Evolutionary conservation across 305 asterid genomes (phyloP).

Genomic region (Fraxinus greggii): DNA sequence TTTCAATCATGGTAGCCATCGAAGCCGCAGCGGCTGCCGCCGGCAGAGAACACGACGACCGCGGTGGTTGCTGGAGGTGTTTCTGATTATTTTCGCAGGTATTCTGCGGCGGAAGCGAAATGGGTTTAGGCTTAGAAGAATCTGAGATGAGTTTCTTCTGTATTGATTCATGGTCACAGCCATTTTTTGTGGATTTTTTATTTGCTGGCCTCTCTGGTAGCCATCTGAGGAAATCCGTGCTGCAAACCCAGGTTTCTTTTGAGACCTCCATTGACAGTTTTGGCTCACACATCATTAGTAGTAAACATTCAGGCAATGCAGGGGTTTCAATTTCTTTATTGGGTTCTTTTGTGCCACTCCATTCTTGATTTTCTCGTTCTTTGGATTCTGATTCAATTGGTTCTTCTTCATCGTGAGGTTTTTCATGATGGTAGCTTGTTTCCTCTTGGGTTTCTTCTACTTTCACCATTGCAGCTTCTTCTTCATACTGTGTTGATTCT

Average conservation of each 20-base stretch:
- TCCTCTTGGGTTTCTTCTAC: background rate
- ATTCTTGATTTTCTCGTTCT: constrained; percentile 9
- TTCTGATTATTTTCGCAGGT: no score
- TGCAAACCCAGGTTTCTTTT: constrained; percentile 94
- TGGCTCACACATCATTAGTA: constrained; percentile 94
- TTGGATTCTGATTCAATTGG: background rate
- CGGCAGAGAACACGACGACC: no score
- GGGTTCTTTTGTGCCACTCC: background rate
- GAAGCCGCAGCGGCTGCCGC: no score
- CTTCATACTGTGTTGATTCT: background rate
- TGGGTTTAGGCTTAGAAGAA: background rate
- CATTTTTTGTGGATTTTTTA: background rate
- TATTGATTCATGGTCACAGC: background rate
- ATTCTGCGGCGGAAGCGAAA: no score
- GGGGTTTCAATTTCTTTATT: constrained; percentile 19
- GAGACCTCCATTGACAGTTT: constrained; percentile 93
- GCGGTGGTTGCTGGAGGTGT: no score
- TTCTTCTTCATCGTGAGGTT: background rate
- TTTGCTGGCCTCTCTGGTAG: constrained; percentile 42
- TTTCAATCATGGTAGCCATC: no score
- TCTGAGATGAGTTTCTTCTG: background rate
- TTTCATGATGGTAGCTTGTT: background rate
- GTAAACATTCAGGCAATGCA: constrained; percentile 71
- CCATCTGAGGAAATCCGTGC: constrained; percentile 73
- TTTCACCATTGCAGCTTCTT: constrained; percentile 23